Conservation (phyloP, 176 grass and related monocot species). For the Phragmites australis region DNA sequence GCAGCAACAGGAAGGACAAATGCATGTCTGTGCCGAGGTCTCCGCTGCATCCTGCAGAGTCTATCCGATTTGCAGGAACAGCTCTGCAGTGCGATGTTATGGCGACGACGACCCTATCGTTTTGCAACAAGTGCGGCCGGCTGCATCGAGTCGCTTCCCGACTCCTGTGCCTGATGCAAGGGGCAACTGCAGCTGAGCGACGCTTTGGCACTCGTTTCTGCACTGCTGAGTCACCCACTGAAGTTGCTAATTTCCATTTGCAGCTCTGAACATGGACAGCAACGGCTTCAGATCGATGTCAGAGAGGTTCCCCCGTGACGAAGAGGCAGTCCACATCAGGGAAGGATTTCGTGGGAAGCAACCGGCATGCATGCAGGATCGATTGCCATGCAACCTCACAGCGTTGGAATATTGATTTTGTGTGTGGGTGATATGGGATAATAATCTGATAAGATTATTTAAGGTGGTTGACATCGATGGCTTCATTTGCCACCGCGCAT, state of each 20-base stretch:
- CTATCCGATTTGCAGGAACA: not conserved
- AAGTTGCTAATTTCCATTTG: not conserved
- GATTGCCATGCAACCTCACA: slow-evolving; percentile 14
- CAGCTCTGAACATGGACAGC: not conserved
- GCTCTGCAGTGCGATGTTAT: not conserved
- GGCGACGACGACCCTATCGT: not conserved
- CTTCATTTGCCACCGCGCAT: not conserved
- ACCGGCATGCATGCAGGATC: slow-evolving; percentile 21
- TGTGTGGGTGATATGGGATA: not conserved
- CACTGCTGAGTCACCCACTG: not conserved
- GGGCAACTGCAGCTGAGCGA: not conserved
- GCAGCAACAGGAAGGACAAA: not conserved
- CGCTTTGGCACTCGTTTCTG: not conserved
- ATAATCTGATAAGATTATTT: not conserved
- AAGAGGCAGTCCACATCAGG: slow-evolving; percentile 4
- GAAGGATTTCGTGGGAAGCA: slow-evolving; percentile 38
- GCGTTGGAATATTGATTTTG: not conserved
- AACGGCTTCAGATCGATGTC: not conserved
- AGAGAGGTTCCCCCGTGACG: not conserved
- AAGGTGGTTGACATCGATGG: slow-evolving; percentile 25
- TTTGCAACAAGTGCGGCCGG: not conserved
- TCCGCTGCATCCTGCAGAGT: not conserved
- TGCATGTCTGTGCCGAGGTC: not conserved
- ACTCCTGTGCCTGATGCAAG: not conserved
- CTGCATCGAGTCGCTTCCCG: not conserved